These are phyloP conservation scores for Candida coquimbonensis DNA, from an alignment of 805 yeast genomes.

Conservation along the genomic window DNA sequence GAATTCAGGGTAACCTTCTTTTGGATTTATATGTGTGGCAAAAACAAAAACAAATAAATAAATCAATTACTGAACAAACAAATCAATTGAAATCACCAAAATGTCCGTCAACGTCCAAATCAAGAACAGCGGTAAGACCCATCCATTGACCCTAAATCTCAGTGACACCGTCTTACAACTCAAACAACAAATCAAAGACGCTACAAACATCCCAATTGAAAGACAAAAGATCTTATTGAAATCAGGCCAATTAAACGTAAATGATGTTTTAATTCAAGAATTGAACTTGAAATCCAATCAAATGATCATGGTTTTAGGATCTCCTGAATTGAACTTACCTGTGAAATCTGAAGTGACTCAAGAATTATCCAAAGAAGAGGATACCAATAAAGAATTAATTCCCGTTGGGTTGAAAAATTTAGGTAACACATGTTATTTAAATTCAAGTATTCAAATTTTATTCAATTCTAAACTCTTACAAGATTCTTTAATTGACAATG, in stretches of 20 bases:
- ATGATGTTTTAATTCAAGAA: constrained; percentile 42
- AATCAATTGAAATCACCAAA: not conserved
- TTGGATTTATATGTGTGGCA: not conserved
- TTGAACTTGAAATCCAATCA: constrained; percentile 59
- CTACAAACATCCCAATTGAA: constrained; percentile 78
- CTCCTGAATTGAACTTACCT: constrained; percentile 62
- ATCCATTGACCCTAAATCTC: constrained; percentile 35
- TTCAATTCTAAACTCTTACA: constrained; percentile 73
- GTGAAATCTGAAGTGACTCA: constrained; percentile 53
- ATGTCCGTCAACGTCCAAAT: constrained; percentile 30
- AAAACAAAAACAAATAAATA: not conserved
- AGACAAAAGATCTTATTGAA: constrained; percentile 87
- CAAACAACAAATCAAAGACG: constrained; percentile 61
- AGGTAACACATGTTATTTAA: constrained; percentile 93
- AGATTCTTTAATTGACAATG: constrained; percentile 46
- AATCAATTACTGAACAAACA: not conserved
- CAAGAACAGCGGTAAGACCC: constrained; percentile 63
- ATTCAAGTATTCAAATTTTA: constrained; percentile 83
- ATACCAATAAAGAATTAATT: constrained; percentile 30
- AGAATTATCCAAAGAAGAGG: constrained; percentile 46
- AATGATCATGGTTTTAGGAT: constrained; percentile 82
- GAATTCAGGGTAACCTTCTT: too few species aligned
- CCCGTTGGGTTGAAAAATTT: constrained; percentile 92
- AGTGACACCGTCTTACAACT: constrained; percentile 40
- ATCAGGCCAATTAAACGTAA: constrained; percentile 73